Evolutionary conservation across 2,329 filamentous ascomycete species (phyloP), one percentile per base, ranked within the genome.

Genomic region (Orbilia brochopaga): DNA sequence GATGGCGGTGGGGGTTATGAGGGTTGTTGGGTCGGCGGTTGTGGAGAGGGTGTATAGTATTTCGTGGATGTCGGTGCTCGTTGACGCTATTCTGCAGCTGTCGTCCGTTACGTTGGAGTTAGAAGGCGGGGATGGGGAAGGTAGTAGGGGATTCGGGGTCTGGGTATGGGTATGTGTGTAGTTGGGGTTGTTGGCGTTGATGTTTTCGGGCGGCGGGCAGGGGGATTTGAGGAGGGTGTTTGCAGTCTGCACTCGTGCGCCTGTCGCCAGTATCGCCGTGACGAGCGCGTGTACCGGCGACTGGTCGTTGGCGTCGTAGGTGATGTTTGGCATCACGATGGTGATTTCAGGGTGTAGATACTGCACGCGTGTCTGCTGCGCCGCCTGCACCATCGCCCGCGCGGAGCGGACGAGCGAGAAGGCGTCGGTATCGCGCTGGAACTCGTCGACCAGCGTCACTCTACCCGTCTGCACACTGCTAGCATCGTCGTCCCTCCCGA

Each of bases 321-420:
- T 77, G 51, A 90, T 82, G 54, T 86, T 85, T 0, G 87, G 86
- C 3, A 90, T 79, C 17, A 89, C 81, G 62, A 90, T 80, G 23
- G 83, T 83, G 27, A 90, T 81, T 54, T 79, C 81, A 6, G 88
- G 88, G 74, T 85, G 83, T 64, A 80, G 83, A 65, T 88, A 88
- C 63, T 83, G 82, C 19, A 88, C 81, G 52, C 86, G 82, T 37
- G 83, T 84, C 54, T 83, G 81, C 64, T 80, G 79, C 0, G 87
- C 83, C 10, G 87, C 87, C 74, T 82, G 82, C 19, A 83, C 81
- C 54, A 90, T 82, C 73, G 85, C 83, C 61, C 83, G 81, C 1
- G 86, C 86, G 67, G 85, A 82, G 72, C 85, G 86, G 23, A 90
- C 80, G 19, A 90, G 79, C 6, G 85, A 83, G 51, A 84, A 82